Base-by-base conservation (phyloP, 371 early-diverging fungal genomes). In the Saksenaea oblongispora region DNA sequence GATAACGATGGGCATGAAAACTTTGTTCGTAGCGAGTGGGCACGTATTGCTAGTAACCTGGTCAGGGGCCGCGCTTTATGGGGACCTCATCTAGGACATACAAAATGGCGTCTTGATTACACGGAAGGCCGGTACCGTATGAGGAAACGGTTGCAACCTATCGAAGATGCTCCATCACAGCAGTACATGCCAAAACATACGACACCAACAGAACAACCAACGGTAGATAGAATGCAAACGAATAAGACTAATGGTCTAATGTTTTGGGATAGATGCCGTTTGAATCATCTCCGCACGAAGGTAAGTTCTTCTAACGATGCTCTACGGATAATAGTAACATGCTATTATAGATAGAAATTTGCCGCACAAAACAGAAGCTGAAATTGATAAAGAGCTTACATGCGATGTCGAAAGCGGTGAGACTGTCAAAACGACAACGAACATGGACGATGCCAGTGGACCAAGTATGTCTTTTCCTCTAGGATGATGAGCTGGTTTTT, bases 91-190 rank as follows among this genome's bases (percentile, higher is more conserved):
- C 57, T 63, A 7, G 59, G 59, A 1, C 70, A 79, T 2, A 56
- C 74, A 0, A 83, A 83, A 58, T 91, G 91, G 92, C 79, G 87
- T 60, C 69, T 92, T 10, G 92, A 92, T 69, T 87, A 89, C 57
- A 90, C 89, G 5, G 92, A 92, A 69, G 90, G 85, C 1, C 75
- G 78, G 3, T 75, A 83, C 27, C 73, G 89, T 22, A 89, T 87
- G 83, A 75, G 89, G 15, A 86, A 83, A 54, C 79, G 83, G 57
- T 61, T 89, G 26, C 78, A 82, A 37, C 56, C 58, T 15, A 63
- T 75, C 1, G 17, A 57, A 1, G 71, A 69, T 9, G 63, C 62
- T 26, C 71, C 36, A n/a, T 51, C 63, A 28, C 73, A 41, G 61
- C 76, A 59, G 18, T 89, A 89, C 57, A 54, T 76, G 47, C 84